Evolutionary conservation across 257 asterid genomes (phyloP), one percentile per base, ranked within the genome.

Genomic region (Lithospermum erythrorhizon): DNA sequence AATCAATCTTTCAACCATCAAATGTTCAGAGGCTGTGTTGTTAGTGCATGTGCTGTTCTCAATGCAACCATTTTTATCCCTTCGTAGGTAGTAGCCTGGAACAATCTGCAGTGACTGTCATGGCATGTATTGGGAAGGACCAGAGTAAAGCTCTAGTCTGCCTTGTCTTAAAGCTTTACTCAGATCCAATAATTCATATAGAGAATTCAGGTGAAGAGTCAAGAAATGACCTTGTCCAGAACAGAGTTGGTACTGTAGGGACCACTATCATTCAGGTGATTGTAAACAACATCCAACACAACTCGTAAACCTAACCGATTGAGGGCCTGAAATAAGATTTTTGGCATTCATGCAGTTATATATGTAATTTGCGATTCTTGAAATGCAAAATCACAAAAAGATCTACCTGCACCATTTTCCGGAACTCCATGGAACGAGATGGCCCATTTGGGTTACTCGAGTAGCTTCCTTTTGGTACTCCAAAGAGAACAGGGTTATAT

Each of bases 21-120:
- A 83, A 79, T 91, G 98, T 64, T 91, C 98, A 57, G 95, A 87
- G 68, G 98, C 96, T n/a, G 98, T 87, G 67, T 91, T 91, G 83
- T 91, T 91, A 41, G 71, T 61, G 62, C 98, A 91, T 53, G 98
- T 79, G 75, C 98, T 91, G 25, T 85, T 57, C 82, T 91, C 98
- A 58, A 87, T 82, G 37, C 74, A 61, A 75, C 98, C 98, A 75
- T 87, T 91, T 72, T 59, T 77, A 67, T 91, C 80, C 75, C 98
- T 83, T 56, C 98, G 78, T 25, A 91, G 86, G 79, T 83, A 91
- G 82, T 91, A 91, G 65, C 98, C 98, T 23, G 98, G 98, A 78
- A 91, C 98, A 61, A 90, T 87, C 98, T 90, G 87, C 84, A 81
- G 56, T 62, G 53, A 67, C 25, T 23, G 45, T 57, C 53, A 61